Base-by-base conservation (phyloP, 257 asterid genomes). In the Capsicum pubescens region DNA sequence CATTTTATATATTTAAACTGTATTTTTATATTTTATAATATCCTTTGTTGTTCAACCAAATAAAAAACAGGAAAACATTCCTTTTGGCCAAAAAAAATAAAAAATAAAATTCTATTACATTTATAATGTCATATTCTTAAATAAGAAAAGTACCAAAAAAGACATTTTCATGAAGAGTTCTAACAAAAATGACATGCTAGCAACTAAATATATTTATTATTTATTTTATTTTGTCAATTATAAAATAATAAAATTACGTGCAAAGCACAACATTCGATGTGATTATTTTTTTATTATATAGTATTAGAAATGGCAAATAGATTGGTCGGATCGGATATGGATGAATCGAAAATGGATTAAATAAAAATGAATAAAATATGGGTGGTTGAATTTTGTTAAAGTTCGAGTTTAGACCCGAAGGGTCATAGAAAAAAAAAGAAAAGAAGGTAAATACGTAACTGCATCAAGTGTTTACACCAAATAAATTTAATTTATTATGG, bases 151-250 rank as follows among this genome's bases (percentile, higher is more conserved):
- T 63, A 63, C 17, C 10, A 2, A 63, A 21, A 63, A 26, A 1
- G 16, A 4, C 44, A 39, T 39, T 7, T 67, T 71, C 36, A 46
- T 46, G 79, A 71, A n/a, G 79, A 71, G 32, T 17, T 2, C 35
- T 35, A 11, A 46, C 36, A 71, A 44, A 71, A 72, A 72, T 72
- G 59, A 74, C 80, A 74, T 74, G 59, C 61, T 19, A 21, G 2
- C 60, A 11, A 72, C 56, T 70, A 42, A 16, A 42, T 16, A 16
- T 14, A 36, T 42, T 69, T 44, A 42, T 26, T 26, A 15, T 39
- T 60, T 8, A n/a, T 61, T 71, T 44, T 44, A 2, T 44, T 71
- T n/a, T 44, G 57, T 44, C 57, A 46, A 71, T 71, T 44, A n/a
- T 9, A 1, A n/a, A 71, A 71, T 44, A 44, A 71, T 44, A 44